These are phyloP conservation scores for Hemileia vastatrix DNA, from an alignment of 1,284 basidiomycete species.

Conservation along the genomic window DNA sequence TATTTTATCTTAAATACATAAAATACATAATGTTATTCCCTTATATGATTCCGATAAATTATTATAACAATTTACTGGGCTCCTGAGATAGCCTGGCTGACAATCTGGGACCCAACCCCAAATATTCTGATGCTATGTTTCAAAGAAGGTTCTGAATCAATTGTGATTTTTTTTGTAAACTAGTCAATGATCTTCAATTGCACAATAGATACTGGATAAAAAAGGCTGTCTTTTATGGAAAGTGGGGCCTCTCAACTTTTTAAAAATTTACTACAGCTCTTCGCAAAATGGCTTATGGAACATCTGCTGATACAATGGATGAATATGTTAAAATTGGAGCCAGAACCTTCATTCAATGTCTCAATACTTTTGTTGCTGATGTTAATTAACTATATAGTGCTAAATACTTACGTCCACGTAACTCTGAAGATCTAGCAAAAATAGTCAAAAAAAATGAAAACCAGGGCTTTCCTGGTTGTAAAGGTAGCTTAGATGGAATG, in stretches of 20 bases:
- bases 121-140: too few relatives aligned
- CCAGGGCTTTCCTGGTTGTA: not conserved
- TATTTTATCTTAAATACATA: too few relatives aligned
- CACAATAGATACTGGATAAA: not conserved
- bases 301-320: not conserved
- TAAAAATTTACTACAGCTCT: conserved; percentile 1
- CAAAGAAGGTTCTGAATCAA: not conserved
- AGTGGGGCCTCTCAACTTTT: not conserved
- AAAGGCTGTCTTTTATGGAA: not conserved
- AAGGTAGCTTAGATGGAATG: not conserved
- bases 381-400: not conserved
- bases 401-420: not conserved
- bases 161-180: not conserved
- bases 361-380: not conserved
- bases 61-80: too few relatives aligned
- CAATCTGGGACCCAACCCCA: too few relatives aligned
- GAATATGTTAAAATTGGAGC: not conserved
- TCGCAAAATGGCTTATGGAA: not conserved
- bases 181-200: conserved; percentile 14
- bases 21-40: too few relatives aligned
- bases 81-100: too few relatives aligned
- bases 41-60: too few relatives aligned
- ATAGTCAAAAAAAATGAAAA: not conserved
- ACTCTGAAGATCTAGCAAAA: not conserved
- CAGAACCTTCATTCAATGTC: not conserved